phyloP scores from a whole-genome alignment of 805 yeast species.

The Barnettozyma sucrosica region DNA sequence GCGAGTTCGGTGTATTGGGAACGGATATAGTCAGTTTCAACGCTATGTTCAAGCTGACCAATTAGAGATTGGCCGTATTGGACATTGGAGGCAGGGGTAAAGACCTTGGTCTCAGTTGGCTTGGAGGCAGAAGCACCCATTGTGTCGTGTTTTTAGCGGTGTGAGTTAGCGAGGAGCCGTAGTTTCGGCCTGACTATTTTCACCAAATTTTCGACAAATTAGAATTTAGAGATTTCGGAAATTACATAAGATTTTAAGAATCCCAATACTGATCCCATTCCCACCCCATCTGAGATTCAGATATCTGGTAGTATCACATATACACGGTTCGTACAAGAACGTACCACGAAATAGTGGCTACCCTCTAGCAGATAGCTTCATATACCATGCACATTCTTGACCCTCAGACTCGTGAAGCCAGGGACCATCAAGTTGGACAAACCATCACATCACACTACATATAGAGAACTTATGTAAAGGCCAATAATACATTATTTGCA shows the following conservation, averaged over 20 bases:
- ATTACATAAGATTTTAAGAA: background rate
- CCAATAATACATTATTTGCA: background rate
- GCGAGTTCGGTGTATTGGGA: conserved; percentile 62
- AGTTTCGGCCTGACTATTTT: background rate
- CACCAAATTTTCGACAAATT: conserved; percentile 1
- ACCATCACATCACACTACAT: no score
- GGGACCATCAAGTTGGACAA: no score
- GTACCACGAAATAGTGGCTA: no score
- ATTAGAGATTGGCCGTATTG: conserved; percentile 61
- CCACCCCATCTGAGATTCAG: background rate
- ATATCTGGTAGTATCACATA: no score
- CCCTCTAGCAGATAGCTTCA: no score
- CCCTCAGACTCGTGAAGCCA: no score
- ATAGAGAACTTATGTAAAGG: no score
- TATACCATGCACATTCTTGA: no score
- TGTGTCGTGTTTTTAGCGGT: background rate
- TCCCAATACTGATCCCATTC: background rate
- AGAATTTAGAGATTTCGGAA: background rate
- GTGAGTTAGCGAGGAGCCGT: background rate
- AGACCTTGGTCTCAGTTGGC: conserved; percentile 56
- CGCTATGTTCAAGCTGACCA: conserved; percentile 53
- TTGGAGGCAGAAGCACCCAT: conserved; percentile 62
- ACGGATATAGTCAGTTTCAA: conserved; percentile 67
- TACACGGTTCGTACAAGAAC: no score
- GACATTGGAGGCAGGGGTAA: conserved; percentile 61